Evolutionary conservation across 2,329 filamentous ascomycete genomes (phyloP), one percentile per base, ranked within the genome.

Genomic region (Beauveria sp.): DNA sequence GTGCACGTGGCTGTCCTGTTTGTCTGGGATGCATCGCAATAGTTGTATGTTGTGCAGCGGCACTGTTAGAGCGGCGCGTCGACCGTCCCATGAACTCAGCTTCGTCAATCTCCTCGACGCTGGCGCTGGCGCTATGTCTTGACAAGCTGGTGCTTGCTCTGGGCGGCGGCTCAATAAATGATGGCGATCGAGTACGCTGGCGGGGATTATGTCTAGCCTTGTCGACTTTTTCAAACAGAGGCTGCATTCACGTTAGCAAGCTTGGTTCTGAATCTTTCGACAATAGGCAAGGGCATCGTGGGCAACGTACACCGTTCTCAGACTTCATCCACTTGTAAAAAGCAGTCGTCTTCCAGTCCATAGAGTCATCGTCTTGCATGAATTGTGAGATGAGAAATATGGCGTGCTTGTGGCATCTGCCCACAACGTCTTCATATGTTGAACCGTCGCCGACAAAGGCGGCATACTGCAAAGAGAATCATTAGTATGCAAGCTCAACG

Each of bases 381-480:
- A 84, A 81, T 61, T 86, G 83, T 5, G 76, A 75, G 14, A 83
- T 73, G 2, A 86, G 70, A 63, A 85, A 84, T 1, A 75, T 68
- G 1, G 79, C 79, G 64, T 85, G 80, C 20, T 79, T 75, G 42
- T 75, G 66, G 59, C 79, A 81, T 28, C 79, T 74, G 18, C 75
- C 69, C 9, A 77, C 69, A 1, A 80, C 79, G 60, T 86, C 83
- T 28, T 79, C 73, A 5, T 79, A 71, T 1, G 81, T 78, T 34
- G 77, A 74, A 9, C 82, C 83, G 64, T 85, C 80, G 14, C 83
- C 83, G 20, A 79, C 71, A 53, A 69, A 73, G n/a, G 79, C 70
- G 22, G 81, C 79, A 66, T 84, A 86, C 76, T 83, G 26, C 8
- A 12, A 2, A 62, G 14, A 22, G 1, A 9, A 28, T 6, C 26